Base-by-base conservation (phyloP, 768 basidiomycete species). In the Tephrocybe sp. region DNA sequence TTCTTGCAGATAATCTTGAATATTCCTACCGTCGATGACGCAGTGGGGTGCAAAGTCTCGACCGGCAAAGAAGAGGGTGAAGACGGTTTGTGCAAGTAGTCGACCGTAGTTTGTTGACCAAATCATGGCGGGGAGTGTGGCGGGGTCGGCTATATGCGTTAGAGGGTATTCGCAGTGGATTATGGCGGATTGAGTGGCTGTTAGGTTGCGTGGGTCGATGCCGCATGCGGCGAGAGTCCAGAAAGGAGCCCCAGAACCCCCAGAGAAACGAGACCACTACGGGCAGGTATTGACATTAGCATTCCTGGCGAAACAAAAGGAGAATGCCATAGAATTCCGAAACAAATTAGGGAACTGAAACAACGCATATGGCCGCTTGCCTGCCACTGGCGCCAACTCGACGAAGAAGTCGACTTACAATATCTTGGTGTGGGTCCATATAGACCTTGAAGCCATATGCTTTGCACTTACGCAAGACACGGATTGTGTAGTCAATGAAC, bases 71-170 rank as follows among this genome's bases (percentile, higher is more conserved):
- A 98, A 98, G 54, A 99, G 79, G 6, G 96, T 93, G 72, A 96
- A 96, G 45, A 97, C 64, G 9, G 93, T 96, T 63, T 93, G 89
- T 16, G 84, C 84, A 43, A 87, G 81, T 24, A 98, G 84, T 15
- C 89, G 90, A 34, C 89, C 84, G 63, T 98, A 98, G 64, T 98
- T 98, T 21, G 96, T 98, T 6, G 86, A 83, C 97, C 97, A 99
- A 53, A 93, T 82, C 97, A 99, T 99, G 40, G 88, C 83, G 5
- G 97, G 96, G 53, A 93, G 77, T 0, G 79, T 64, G 2, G 81
- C 75, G 0, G 96, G 94, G 56, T 87, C 76, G 4, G 91, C 78
- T 0, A 67, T 60, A 37, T 77, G 74, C 0, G 85, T 68, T 6
- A 73, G 60, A 0, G 92, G 87, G 67, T 92, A 98, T 70, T 98